Conservation (phyloP, 2,329 filamentous ascomycete species). For the Arthrobotrys sinensis region DNA sequence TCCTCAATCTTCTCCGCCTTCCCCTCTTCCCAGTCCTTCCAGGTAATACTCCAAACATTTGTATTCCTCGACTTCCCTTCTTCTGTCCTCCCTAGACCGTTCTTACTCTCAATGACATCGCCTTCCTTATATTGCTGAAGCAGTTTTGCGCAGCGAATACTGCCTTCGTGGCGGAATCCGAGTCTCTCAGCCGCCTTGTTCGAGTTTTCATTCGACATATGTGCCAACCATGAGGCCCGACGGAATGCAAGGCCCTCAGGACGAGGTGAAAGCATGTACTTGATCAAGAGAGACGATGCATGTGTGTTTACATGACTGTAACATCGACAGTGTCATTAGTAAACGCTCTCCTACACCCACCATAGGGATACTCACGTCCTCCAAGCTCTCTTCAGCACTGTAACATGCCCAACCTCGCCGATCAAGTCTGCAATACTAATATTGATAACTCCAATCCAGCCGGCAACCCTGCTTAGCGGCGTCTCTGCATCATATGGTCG, state of each 20-base stretch:
- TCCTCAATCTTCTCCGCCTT: slow-evolving; percentile 31
- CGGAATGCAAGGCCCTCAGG: slow-evolving; percentile 56
- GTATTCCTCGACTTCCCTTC: slow-evolving; percentile 53
- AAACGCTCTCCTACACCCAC: neutral
- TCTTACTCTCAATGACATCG: slow-evolving; percentile 29
- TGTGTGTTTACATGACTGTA: slow-evolving; percentile 51
- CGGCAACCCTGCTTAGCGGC: slow-evolving; percentile 39
- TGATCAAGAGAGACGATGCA: slow-evolving; percentile 43
- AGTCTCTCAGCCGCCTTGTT: slow-evolving; percentile 49
- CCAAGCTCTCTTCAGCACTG: slow-evolving; percentile 53
- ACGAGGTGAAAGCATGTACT: slow-evolving; percentile 51
- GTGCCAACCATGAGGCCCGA: slow-evolving; percentile 50
- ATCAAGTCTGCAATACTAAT: slow-evolving; percentile 49
- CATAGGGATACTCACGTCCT: slow-evolving; percentile 47
- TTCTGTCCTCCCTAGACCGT: slow-evolving; percentile 34
- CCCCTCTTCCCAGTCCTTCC: slow-evolving; percentile 57
- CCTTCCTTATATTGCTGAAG: slow-evolving; percentile 49
- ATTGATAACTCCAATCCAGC: slow-evolving; percentile 57
- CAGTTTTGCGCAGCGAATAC: slow-evolving; percentile 35
- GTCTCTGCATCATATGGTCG: slow-evolving; percentile 37
- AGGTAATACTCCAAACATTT: slow-evolving; percentile 58
- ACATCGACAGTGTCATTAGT: neutral
- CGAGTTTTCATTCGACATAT: slow-evolving; percentile 46
- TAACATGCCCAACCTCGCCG: slow-evolving; percentile 55
- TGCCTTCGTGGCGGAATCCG: slow-evolving; percentile 49